phyloP scores from a whole-genome alignment of 129 eudicot species.

The Scalesia atractyloides region DNA sequence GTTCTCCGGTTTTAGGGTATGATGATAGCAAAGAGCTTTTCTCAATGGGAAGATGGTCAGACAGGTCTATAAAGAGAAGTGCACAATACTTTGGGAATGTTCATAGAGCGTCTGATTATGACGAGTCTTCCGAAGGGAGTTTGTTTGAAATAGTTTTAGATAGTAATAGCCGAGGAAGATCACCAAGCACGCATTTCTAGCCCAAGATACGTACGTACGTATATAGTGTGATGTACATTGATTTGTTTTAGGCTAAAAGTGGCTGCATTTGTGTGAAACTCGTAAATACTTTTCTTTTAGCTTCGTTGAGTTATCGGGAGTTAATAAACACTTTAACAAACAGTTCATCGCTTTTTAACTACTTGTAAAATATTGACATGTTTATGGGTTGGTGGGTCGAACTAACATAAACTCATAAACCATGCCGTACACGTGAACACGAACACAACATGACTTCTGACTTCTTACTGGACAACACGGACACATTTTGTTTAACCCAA shows the following conservation, averaged over 20 bases:
- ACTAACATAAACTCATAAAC: no score
- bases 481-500: no score
- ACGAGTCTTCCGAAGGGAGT: conserved; percentile 75
- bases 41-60: conserved; percentile 93
- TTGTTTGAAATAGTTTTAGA: conserved; percentile 83
- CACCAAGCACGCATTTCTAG: conserved; percentile 49
- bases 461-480: no score
- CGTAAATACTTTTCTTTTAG: neutral
- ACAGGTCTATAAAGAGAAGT: conserved; percentile 54
- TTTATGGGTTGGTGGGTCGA: no score
- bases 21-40: conserved; percentile 92
- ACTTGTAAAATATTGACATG: neutral
- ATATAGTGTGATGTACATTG: conserved; percentile 23
- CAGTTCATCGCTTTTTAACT: neutral
- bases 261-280: neutral
- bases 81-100: conserved; percentile 36
- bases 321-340: neutral
- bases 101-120: conserved; percentile 45
- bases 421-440: neutral
- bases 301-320: neutral
- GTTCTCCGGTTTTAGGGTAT: conserved; percentile 53
- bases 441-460: neutral
- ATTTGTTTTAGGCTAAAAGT: conserved; percentile 25
- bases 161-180: conserved; percentile 51
- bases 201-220: neutral